Evolutionary conservation across 2,329 filamentous ascomycete species (phyloP).

Genomic region (Colletotrichum falcatum): DNA sequence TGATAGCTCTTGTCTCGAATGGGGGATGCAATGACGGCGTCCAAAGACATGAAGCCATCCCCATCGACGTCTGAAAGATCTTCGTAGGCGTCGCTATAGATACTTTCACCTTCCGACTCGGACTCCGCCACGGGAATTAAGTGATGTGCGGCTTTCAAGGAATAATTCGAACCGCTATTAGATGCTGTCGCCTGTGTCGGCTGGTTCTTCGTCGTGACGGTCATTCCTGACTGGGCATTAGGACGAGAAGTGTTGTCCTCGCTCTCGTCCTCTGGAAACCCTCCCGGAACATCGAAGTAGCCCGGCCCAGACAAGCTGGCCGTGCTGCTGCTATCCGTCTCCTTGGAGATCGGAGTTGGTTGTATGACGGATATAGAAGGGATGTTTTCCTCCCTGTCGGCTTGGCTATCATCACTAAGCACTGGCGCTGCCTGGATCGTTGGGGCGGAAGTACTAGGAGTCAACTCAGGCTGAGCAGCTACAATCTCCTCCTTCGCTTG

Average conservation of each 20-base stretch:
- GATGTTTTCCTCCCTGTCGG: constrained; percentile 43
- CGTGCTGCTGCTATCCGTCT: constrained; percentile 11
- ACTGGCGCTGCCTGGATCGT: not conserved
- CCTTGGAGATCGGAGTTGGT: constrained; percentile 55
- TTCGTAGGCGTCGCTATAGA: constrained; percentile 84
- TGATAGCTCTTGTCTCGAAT: constrained; percentile 42
- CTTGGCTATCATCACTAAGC: not conserved
- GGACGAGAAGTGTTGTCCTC: constrained; percentile 40
- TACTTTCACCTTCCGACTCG: constrained; percentile 63
- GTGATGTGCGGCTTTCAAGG: constrained; percentile 13
- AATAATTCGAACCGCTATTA: not conserved
- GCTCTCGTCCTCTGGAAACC: constrained; percentile 62
- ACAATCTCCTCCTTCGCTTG: constrained; percentile 30
- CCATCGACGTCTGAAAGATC: constrained; percentile 74
- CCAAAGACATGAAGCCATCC: constrained; percentile 77
- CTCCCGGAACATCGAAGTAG: constrained; percentile 68
- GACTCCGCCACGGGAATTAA: constrained; percentile 50
- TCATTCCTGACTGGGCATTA: constrained; percentile 16
- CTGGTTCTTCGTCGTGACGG: not conserved
- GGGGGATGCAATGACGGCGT: constrained; percentile 66
- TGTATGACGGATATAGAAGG: constrained; percentile 60
- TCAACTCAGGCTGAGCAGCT: constrained; percentile 18
- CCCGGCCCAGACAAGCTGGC: constrained; percentile 32
- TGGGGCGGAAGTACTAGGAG: not conserved
- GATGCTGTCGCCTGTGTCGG: not conserved